Percentiles rank a stretch among this genome's conserved stretches.
Conservation (phyloP, 192 early-diverging fungal species). For the Backusella tarrabulga region DNA sequence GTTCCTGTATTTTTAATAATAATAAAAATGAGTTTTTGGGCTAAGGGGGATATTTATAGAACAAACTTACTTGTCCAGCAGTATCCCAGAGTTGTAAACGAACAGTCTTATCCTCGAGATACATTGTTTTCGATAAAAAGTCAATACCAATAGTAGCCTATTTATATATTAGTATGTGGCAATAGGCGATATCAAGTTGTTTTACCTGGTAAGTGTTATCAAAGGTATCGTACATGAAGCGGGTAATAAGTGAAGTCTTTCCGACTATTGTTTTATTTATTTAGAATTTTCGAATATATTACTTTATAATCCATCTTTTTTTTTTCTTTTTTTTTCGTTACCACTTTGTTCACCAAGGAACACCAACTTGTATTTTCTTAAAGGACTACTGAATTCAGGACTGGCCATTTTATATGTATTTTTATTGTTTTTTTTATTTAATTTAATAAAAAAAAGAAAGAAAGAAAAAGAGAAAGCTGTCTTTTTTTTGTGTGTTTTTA, state of each 20-base stretch:
- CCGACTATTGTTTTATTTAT: conserved; percentile 64
- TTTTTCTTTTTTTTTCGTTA: conserved; percentile 39
- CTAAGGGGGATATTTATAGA: background rate
- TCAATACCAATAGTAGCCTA: conserved; percentile 99
- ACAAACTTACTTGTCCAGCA: conserved; percentile 75
- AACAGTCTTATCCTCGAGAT: conserved; percentile 96
- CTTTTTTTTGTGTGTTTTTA: background rate
- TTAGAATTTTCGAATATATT: background rate
- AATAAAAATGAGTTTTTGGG: no score
- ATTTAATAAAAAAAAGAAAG: conserved; percentile 1
- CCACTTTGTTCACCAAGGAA: conserved; percentile 99
- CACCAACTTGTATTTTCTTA: conserved; percentile 96
- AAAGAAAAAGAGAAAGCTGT: background rate
- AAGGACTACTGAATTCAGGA: conserved; percentile 53
- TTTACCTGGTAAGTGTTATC: conserved; percentile 92
- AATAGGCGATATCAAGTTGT: no score
- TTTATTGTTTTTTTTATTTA: background rate
- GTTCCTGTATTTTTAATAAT: conserved; percentile 60
- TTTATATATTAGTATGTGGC: background rate
- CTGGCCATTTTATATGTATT: conserved; percentile 11
- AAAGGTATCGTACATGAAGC: conserved; percentile 99
- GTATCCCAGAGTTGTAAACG: conserved; percentile 99
- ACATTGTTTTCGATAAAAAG: conserved; percentile 99
- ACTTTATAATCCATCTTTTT: background rate
- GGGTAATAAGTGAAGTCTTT: conserved; percentile 97